phyloP scores from a whole-genome alignment of 345 rosid species.

The Eucalyptus grandis region DNA sequence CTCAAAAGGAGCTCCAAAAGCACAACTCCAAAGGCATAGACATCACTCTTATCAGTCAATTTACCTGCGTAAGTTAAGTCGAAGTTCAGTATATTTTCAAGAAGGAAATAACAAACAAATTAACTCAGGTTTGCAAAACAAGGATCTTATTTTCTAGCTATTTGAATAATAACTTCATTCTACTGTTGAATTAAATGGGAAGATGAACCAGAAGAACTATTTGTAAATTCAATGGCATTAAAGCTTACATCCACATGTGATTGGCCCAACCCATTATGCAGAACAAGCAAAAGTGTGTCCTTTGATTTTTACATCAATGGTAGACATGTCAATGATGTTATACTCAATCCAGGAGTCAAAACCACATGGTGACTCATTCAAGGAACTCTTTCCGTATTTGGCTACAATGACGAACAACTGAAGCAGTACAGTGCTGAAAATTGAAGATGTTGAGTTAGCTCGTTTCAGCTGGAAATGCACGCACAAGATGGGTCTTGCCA shows the following conservation, averaged over 20 bases:
- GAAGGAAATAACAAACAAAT: neutral
- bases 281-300: neutral
- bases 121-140: neutral
- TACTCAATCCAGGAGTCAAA: neutral
- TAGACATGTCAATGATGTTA: neutral
- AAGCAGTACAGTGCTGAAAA: neutral
- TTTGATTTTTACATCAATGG: neutral
- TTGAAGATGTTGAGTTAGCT: neutral
- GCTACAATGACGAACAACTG: neutral
- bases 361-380: neutral
- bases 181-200: neutral
- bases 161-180: neutral
- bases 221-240: neutral
- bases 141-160: neutral
- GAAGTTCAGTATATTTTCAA: neutral
- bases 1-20: slow-evolving; percentile 87
- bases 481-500: neutral
- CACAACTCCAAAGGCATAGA: slow-evolving; percentile 93
- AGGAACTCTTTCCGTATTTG: neutral
- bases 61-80: slow-evolving; percentile 25
- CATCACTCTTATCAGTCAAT: slow-evolving; percentile 93
- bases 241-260: neutral
- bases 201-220: neutral
- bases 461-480: neutral
- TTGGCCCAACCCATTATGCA: neutral